Percentiles rank a stretch among this genome's conserved stretches.
Conservation (phyloP, 345 rosid species). For the Jatropha curcas region DNA sequence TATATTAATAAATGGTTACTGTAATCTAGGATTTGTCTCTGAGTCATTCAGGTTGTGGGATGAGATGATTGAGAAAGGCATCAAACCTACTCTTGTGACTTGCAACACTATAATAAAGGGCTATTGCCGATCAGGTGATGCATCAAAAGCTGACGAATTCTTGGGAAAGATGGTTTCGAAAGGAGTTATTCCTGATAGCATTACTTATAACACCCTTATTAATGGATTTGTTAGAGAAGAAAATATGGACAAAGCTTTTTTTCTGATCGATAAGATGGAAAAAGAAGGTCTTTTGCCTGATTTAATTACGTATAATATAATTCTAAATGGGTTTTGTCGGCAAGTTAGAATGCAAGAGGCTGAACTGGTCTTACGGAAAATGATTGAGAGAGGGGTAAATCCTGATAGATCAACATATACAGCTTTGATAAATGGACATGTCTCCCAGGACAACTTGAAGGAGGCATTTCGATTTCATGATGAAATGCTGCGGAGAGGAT, state of each 20-base stretch:
- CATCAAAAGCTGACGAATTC: constrained; percentile 60
- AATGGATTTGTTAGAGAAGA: constrained; percentile 68
- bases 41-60: constrained; percentile 75
- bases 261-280: constrained; percentile 64
- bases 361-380: constrained; percentile 54
- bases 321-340: constrained; percentile 70
- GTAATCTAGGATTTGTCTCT: constrained; percentile 50
- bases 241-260: constrained; percentile 63
- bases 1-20: constrained; percentile 64
- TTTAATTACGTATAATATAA: constrained; percentile 57
- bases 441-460: constrained; percentile 62
- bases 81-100: constrained; percentile 58
- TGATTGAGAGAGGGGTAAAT: constrained; percentile 59
- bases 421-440: constrained; percentile 80
- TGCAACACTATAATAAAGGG: constrained; percentile 77
- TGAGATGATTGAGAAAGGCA: constrained; percentile 61
- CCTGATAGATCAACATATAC: constrained; percentile 69
- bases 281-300: constrained; percentile 53
- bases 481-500: constrained; percentile 80
- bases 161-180: constrained; percentile 54
- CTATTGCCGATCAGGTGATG: constrained; percentile 64
- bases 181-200: constrained; percentile 60
- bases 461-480: constrained; percentile 83
- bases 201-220: constrained; percentile 67
- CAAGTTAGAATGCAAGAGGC: constrained; percentile 80